Evolutionary conservation across 2,329 filamentous ascomycete species (phyloP).

Genomic region (Ophiocordyceps sinensis): DNA sequence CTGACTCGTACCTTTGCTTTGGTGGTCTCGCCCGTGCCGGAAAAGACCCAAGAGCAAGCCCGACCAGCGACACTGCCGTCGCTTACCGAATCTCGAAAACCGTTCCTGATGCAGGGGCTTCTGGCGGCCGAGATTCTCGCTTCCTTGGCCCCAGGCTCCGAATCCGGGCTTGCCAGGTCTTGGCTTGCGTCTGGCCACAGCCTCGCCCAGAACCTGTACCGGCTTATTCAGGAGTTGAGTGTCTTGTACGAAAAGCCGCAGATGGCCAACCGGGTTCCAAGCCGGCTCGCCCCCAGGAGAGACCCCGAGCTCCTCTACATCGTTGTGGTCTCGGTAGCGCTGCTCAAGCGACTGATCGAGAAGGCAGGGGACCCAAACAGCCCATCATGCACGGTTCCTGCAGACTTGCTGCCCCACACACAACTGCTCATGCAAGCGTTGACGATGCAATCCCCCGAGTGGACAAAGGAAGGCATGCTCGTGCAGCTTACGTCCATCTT

Average conservation of each 20-base stretch:
- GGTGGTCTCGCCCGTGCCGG: conserved; percentile 72
- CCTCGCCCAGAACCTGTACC: conserved; percentile 67
- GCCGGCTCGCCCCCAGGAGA: conserved; percentile 19
- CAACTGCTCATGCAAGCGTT: conserved; percentile 54
- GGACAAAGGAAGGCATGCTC: conserved; percentile 50
- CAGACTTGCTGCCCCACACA: conserved; percentile 48
- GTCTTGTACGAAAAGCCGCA: conserved; percentile 35
- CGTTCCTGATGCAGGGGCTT: conserved; percentile 82
- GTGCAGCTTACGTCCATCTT: conserved; percentile 50
- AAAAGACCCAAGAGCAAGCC: conserved; percentile 35
- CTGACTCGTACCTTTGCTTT: conserved; percentile 78
- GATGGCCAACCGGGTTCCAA: conserved; percentile 11
- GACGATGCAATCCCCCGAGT: conserved; percentile 46
- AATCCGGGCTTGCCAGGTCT: conserved; percentile 54
- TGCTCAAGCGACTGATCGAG: conserved; percentile 54
- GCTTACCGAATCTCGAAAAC: conserved; percentile 70
- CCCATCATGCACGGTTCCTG: conserved; percentile 35
- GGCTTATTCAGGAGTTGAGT: conserved; percentile 59
- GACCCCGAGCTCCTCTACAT: conserved; percentile 46
- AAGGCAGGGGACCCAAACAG: conserved; percentile 48
- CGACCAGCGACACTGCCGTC: conserved; percentile 46
- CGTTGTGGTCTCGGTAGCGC: conserved; percentile 50
- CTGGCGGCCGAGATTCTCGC: conserved; percentile 81
- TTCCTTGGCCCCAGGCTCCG: conserved; percentile 55
- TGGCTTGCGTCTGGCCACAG: conserved; percentile 80